phyloP scores from a whole-genome alignment of 208 protist species.

The Leishmania arabica region DNA sequence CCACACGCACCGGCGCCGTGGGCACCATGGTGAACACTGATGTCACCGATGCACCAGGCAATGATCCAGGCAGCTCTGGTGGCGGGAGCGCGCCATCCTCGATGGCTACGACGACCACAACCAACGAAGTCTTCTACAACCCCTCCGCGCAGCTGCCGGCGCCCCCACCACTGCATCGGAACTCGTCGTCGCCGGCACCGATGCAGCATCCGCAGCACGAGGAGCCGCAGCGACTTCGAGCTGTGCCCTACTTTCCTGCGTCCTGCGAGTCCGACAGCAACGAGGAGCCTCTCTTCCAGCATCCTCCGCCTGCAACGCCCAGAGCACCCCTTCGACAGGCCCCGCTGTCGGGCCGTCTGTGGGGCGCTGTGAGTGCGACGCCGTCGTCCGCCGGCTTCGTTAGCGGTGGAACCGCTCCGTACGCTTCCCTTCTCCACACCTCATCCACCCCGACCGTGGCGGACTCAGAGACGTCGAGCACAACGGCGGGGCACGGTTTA shows the following conservation, averaged over 20 bases:
- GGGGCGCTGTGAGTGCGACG: conserved; percentile 15
- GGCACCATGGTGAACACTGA: neutral
- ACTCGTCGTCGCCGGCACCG: neutral
- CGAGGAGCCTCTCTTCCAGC: conserved; percentile 29
- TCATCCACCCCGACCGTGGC: neutral
- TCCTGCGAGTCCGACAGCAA: conserved; percentile 34
- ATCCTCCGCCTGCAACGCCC: conserved; percentile 2
- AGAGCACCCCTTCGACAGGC: neutral
- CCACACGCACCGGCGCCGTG: neutral
- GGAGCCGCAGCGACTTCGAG: neutral
- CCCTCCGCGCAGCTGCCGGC: conserved; percentile 1
- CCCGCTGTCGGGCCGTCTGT: conserved; percentile 1
- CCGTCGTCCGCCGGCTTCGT: neutral
- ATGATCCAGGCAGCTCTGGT: neutral
- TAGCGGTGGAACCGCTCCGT: conserved; percentile 2
- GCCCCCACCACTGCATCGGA: conserved; percentile 12
- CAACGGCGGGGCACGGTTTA: conserved; percentile 17
- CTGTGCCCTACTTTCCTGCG: neutral
- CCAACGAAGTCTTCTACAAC: conserved; percentile 4
- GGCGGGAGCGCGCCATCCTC: conserved; percentile 1
- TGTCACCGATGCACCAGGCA: neutral
- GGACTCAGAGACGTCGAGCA: conserved; percentile 3
- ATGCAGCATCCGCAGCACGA: neutral
- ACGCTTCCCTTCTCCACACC: conserved; percentile 5
- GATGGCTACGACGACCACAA: neutral